A percentile compares a stretch with the other conserved stretches of the same genome.
phyloP scores from a whole-genome alignment of 257 asterid genomes.

The Capsicum pubescens region DNA sequence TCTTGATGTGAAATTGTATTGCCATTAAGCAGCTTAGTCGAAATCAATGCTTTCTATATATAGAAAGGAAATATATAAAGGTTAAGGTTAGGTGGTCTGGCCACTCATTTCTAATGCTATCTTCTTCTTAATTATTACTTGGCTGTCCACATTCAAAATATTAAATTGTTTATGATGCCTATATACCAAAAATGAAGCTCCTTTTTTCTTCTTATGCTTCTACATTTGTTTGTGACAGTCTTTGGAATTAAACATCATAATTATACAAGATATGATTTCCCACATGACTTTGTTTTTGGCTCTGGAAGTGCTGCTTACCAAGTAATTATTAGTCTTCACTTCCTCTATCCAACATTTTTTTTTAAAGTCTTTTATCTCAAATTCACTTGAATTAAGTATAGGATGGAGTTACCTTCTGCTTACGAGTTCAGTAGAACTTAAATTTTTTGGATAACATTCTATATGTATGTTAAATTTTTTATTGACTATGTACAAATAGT shows the following conservation, averaged over 20 bases:
- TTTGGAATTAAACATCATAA: neutral
- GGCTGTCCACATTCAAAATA: neutral
- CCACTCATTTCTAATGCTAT: neutral
- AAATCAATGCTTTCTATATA: no score
- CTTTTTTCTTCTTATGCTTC: neutral
- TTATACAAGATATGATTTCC: slow-evolving; percentile 31
- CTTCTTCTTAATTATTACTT: neutral
- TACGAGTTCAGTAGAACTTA: neutral
- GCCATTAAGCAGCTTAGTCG: no score
- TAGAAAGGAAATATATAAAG: no score
- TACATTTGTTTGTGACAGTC: neutral
- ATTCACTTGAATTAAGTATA: neutral
- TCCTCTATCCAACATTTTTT: neutral
- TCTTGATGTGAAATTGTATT: no score
- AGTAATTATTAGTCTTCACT: slow-evolving; percentile 13
- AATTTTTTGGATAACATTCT: no score
- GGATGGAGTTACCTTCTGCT: neutral
- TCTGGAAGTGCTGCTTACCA: slow-evolving; percentile 36
- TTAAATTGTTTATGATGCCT: neutral
- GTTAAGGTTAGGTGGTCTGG: neutral
- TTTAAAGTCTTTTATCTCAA: neutral
- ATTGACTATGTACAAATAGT: neutral
- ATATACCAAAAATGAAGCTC: neutral
- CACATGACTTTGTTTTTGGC: slow-evolving; percentile 33
- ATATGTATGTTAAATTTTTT: no score